phyloP scores from a whole-genome alignment of 2,329 filamentous ascomycete species.

The Tolypocladium album region DNA sequence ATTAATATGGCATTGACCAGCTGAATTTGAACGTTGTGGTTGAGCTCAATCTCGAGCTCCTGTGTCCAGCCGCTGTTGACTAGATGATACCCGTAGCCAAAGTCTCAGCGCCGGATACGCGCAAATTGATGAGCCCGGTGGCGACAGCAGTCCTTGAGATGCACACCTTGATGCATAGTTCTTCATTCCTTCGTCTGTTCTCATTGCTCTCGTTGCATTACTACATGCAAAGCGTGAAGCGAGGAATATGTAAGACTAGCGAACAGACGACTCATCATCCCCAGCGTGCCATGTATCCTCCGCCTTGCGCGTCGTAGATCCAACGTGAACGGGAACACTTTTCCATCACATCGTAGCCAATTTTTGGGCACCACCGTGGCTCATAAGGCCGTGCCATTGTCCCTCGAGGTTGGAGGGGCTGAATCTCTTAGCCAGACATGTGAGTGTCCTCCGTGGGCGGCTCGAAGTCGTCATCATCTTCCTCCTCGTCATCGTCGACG shows the following conservation, averaged over 20 bases:
- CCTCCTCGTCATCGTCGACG: constrained; percentile 65
- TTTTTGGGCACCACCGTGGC: neutral
- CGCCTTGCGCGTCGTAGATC: neutral
- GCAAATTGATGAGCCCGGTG: neutral
- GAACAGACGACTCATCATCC: neutral
- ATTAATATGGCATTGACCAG: neutral
- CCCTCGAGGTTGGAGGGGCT: neutral
- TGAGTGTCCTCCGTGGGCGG: constrained; percentile 55
- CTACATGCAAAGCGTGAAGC: neutral
- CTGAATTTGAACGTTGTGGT: neutral
- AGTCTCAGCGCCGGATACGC: neutral
- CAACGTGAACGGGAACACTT: neutral
- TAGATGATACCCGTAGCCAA: neutral
- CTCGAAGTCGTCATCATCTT: constrained; percentile 65
- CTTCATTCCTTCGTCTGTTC: neutral
- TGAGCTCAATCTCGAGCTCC: neutral
- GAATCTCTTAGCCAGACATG: constrained; percentile 38
- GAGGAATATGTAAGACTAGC: neutral
- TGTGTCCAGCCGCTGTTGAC: neutral
- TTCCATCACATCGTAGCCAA: neutral
- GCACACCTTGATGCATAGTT: neutral
- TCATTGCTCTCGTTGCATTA: neutral
- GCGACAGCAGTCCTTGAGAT: neutral
- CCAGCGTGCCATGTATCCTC: neutral
- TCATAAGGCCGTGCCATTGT: neutral